Base-by-base conservation (phyloP, 2,329 filamentous ascomycete species). In the Ophiognomonia clavigignenti-juglandacearum region DNA sequence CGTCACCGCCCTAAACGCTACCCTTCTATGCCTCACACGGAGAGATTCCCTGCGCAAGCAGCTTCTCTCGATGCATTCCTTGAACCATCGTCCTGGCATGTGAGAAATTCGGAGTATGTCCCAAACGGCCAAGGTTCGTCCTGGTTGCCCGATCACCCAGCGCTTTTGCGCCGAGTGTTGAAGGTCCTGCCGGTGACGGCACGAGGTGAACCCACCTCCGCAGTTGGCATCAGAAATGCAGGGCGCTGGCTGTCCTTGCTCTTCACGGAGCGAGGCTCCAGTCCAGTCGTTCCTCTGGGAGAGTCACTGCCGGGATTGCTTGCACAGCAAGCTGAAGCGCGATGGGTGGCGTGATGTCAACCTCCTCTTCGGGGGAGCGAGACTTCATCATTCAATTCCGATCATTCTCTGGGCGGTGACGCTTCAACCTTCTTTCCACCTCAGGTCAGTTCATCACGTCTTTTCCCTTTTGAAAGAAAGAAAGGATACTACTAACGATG, bases 21-120 rank as follows among this genome's bases (percentile, higher is more conserved):
- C 85, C 85, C 89, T 88, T 89, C 86, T 88, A 88, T 88, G 86
- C 85, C 83, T 82, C 84, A 85, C 77, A 79, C 77, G 73, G 75
- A 86, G 71, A 72, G 57, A 61, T 46, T 10, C 24, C 24, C 56
- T 61, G 63, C 64, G 61, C 56, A 57, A 61, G 64, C 61, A 61
- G 58, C 35, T 44, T 58, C 59, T 64, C 64, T 69, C 63, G 48
- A 46, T 39, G 31, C 24, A 47, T 42, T 45, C 41, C 53, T 45
- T 39, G 18, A 46, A 46, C 38, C 39, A 43, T 13, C 35, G 41
- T 14, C 36, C 42, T 54, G 72, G 86, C 86, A 89, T 88, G 88
- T 90, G 86, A 88, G 86, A 91, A 91, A 62, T 61, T 62, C 60
- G 60, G 60, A 62, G 59, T 59, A 62, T 54, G 29, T 52, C 50